Evolutionary conservation across 2,329 filamentous ascomycete species (phyloP).

Genomic region (Hypoxylon sp.): DNA sequence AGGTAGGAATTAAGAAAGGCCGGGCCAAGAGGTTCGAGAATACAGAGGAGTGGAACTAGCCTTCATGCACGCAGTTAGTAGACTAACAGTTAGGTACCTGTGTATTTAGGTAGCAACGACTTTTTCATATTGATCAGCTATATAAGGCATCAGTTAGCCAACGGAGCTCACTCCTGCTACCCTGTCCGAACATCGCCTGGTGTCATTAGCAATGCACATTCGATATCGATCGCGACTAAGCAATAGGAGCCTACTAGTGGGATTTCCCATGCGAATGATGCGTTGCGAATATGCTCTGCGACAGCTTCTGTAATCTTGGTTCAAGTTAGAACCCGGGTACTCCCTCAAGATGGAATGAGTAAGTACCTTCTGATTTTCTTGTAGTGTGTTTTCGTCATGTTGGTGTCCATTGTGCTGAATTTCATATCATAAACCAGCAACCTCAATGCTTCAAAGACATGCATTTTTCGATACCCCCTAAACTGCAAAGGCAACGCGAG

Average conservation of each 20-base stretch:
- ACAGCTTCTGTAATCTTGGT: neutral
- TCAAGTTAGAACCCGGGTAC: neutral
- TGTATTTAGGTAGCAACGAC: neutral
- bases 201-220: neutral
- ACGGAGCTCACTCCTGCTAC: slow-evolving; percentile 3
- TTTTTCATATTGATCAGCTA: slow-evolving; percentile 3
- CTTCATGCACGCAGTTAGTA: neutral
- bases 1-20: no score
- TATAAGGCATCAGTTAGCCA: neutral
- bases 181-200: neutral
- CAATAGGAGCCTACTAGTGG: neutral
- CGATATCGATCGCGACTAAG: neutral
- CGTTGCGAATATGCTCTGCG: neutral
- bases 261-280: neutral
- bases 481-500: slow-evolving; percentile 37
- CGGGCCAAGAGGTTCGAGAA: neutral
- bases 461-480: slow-evolving; percentile 1
- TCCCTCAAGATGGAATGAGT: neutral
- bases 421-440: neutral
- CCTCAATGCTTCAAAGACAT: neutral
- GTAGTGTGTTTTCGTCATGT: neutral
- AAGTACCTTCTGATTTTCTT: slow-evolving; percentile 5
- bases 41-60: neutral
- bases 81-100: neutral
- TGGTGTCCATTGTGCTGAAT: neutral